A percentile compares a stretch with the other conserved stretches of the same genome.
Evolutionary conservation across 345 rosid species (phyloP).

Genomic region (Physaria fendleri): DNA sequence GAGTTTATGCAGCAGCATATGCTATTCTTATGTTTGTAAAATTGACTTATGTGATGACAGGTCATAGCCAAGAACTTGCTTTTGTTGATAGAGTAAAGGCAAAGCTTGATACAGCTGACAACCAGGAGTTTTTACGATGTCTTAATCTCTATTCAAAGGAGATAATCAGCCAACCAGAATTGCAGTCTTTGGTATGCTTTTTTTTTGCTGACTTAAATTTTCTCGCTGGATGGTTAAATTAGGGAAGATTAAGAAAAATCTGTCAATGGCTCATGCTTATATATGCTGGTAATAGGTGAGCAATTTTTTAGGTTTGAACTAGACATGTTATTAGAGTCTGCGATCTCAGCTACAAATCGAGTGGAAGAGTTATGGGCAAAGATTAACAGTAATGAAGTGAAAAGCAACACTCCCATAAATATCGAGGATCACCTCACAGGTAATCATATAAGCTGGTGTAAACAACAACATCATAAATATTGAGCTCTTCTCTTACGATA

Average conservation of each 20-base stretch:
- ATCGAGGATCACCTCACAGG: slow-evolving; percentile 87
- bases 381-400: slow-evolving; percentile 54
- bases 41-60: slow-evolving; percentile 38
- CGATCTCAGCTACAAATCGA: slow-evolving; percentile 65
- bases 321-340: slow-evolving; percentile 96
- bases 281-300: slow-evolving; percentile 47
- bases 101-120: slow-evolving; percentile 55
- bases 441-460: slow-evolving; percentile 23
- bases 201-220: not conserved
- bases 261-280: slow-evolving; percentile 6
- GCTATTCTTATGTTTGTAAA: not conserved
- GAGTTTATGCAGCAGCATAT: not conserved
- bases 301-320: slow-evolving; percentile 89
- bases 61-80: slow-evolving; percentile 59
- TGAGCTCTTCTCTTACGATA: slow-evolving; percentile 33
- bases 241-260: not conserved
- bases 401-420: slow-evolving; percentile 48
- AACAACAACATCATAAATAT: not conserved
- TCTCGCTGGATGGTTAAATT: not conserved
- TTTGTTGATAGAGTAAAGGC: slow-evolving; percentile 84
- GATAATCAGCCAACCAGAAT: slow-evolving; percentile 66
- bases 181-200: slow-evolving; percentile 90
- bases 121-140: slow-evolving; percentile 77
- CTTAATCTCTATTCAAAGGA: slow-evolving; percentile 81
- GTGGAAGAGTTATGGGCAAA: slow-evolving; percentile 82